Base-by-base conservation (phyloP, 192 early-diverging fungal species). In the Spizellomyces punctatus region DNA sequence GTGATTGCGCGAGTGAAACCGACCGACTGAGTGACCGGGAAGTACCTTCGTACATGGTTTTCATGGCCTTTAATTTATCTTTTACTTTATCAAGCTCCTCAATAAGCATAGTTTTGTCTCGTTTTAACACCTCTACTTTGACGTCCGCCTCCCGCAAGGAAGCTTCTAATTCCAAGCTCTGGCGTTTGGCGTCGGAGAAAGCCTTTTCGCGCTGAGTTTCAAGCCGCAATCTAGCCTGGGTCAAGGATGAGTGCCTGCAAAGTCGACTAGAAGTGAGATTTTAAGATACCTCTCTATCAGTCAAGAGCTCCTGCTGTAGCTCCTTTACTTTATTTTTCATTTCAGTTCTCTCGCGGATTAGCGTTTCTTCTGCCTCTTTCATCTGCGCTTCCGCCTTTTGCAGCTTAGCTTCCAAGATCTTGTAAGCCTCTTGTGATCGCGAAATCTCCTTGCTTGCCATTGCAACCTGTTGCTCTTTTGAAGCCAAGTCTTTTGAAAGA, bases 61-160 rank as follows among this genome's bases (percentile, higher is more conserved):
- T 44, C 36, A 46, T 46, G 6, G 66, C 50, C 64, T 69, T 64
- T 54, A 79, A 75, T 21, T 72, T 72, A 52, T 82, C 80, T 58
- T 77, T 78, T 8, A 21, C 59, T 63, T 79, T 79, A 16, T 79
- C 75, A 21, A 84, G 49, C 17, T 86, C 82, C 19, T 84, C 82
- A 44, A 82, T 14, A 8, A 86, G 68, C 14, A 78, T 59, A 8
- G 45, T 12, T 52, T 82, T 82, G 67, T 86, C 85, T 19, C 78
- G 76, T 36, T 70, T 76, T 42, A 80, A 50, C n/a, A 82, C 69
- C 44, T 82, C 74, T 6, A 73, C 60, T 52, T 79, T 60, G 17
- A 84, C 36, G 19, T 81, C 79, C 5, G 76, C 59, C 22, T 84
- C 80, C 36, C 73, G 66, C 10, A 62, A 46, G 9, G 59, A 49